Percentiles rank a stretch among this genome's conserved stretches.
Evolutionary conservation across 768 basidiomycete genomes (phyloP).

Genomic region (Russula griseocarnosa): DNA sequence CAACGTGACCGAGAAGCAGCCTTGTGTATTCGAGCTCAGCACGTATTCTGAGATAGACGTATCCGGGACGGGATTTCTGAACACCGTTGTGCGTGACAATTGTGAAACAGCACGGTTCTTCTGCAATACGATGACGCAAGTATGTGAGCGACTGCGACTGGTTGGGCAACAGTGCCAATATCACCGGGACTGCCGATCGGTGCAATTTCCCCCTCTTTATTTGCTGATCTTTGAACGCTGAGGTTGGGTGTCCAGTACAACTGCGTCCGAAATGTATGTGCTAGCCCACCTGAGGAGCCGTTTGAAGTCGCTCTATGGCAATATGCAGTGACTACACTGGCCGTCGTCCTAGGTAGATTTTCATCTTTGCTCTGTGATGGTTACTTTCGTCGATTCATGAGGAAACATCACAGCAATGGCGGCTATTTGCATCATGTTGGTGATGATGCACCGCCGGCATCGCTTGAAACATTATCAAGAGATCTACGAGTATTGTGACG

Average conservation of each 20-base stretch:
- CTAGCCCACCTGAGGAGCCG: slow-evolving; percentile 27
- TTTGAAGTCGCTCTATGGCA: slow-evolving; percentile 29
- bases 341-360: slow-evolving; percentile 26
- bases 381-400: not conserved
- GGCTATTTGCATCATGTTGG: slow-evolving; percentile 27
- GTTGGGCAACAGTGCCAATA: slow-evolving; percentile 24
- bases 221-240: not conserved
- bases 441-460: slow-evolving; percentile 27
- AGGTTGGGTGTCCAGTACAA: slow-evolving; percentile 22
- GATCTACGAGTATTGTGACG: slow-evolving; percentile 26
- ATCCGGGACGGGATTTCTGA: slow-evolving; percentile 14
- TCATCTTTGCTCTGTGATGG: not conserved
- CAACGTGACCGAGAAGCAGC: slow-evolving; percentile 38
- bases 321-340: slow-evolving; percentile 24
- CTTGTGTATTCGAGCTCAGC: slow-evolving; percentile 42
- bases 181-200: slow-evolving; percentile 27
- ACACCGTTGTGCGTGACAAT: slow-evolving; percentile 27
- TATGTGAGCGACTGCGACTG: slow-evolving; percentile 18
- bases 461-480: slow-evolving; percentile 26
- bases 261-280: slow-evolving; percentile 25
- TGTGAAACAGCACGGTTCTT: slow-evolving; percentile 24
- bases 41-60: slow-evolving; percentile 33
- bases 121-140: slow-evolving; percentile 20
- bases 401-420: slow-evolving; percentile 23
- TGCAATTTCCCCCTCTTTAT: not conserved